A percentile compares a stretch with the other conserved stretches of the same genome.
Conservation (phyloP, 371 early-diverging fungal genomes). For the Zancudomyces culisetae region DNA sequence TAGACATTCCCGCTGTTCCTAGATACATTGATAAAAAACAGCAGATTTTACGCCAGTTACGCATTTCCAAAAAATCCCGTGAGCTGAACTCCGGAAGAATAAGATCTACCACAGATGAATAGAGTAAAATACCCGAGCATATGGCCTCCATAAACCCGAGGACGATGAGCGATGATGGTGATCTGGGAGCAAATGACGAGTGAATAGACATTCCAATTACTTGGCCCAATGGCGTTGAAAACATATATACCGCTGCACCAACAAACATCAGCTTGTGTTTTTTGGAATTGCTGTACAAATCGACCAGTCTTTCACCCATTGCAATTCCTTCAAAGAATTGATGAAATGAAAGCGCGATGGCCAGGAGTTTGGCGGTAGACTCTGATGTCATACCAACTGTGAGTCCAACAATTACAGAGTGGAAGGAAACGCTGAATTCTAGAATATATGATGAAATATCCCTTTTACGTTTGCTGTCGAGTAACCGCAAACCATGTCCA, state of each 20-base stretch:
- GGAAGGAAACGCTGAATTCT: constrained; percentile 70
- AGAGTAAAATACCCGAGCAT: constrained; percentile 59
- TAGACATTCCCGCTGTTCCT: constrained; percentile 51
- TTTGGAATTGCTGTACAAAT: constrained; percentile 8
- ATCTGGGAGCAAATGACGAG: constrained; percentile 32
- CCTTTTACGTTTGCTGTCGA: neutral
- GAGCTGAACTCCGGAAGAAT: constrained; percentile 44
- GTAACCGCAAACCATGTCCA: neutral
- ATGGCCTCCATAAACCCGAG: constrained; percentile 57
- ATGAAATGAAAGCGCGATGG: constrained; percentile 72
- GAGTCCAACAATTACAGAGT: constrained; percentile 73
- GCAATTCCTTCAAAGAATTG: constrained; percentile 83
- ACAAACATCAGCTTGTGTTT: constrained; percentile 4
- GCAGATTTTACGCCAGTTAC: neutral
- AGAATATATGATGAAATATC: constrained; percentile 29
- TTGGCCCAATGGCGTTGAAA: constrained; percentile 59
- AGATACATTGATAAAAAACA: constrained; percentile 33
- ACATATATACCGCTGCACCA: constrained; percentile 26
- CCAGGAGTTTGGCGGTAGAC: constrained; percentile 40
- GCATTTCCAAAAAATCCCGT: constrained; percentile 22
- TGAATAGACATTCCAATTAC: constrained; percentile 52
- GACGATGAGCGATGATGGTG: constrained; percentile 32
- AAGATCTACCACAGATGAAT: constrained; percentile 51
- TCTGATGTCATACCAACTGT: constrained; percentile 48
- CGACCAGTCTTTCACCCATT: constrained; percentile 50